phyloP scores from a whole-genome alignment of 2,329 filamentous ascomycete species.

The Hypoxylon sp. region DNA sequence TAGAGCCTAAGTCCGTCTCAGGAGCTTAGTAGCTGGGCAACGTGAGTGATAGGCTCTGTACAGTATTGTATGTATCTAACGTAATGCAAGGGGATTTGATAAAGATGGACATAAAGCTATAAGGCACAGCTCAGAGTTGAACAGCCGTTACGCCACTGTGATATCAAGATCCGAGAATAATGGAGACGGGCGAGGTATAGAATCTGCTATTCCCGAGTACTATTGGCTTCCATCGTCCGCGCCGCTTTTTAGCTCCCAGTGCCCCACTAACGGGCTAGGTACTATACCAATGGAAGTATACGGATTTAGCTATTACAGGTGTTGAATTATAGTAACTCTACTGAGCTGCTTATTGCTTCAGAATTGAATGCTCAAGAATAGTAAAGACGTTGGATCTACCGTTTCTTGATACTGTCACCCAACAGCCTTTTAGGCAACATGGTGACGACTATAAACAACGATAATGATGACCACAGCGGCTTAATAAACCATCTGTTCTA shows the following conservation, averaged over 20 bases:
- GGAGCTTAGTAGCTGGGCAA: conserved; percentile 1
- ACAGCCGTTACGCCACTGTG: conserved; percentile 18
- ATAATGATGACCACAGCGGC: background rate
- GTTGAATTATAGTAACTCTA: background rate
- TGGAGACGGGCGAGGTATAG: background rate
- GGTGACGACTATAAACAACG: background rate
- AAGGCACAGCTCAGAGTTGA: background rate
- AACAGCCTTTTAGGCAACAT: background rate
- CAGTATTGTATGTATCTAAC: background rate
- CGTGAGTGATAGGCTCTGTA: background rate
- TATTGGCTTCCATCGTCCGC: background rate
- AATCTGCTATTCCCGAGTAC: background rate
- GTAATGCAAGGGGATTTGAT: background rate
- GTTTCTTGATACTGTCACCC: background rate
- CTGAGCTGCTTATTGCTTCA: background rate
- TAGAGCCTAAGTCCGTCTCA: conserved; percentile 12
- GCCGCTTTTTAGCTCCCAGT: background rate
- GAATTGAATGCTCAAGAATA: background rate
- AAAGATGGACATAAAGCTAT: conserved; percentile 3
- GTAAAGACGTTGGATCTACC: background rate
- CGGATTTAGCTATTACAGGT: background rate
- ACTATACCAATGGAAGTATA: too few species aligned
- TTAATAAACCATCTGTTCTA: background rate
- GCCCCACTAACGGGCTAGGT: too few species aligned
- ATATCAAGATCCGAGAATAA: conserved; percentile 21